Evolutionary conservation across 768 basidiomycete species (phyloP).

Genomic region (Kwoniella europaea): DNA sequence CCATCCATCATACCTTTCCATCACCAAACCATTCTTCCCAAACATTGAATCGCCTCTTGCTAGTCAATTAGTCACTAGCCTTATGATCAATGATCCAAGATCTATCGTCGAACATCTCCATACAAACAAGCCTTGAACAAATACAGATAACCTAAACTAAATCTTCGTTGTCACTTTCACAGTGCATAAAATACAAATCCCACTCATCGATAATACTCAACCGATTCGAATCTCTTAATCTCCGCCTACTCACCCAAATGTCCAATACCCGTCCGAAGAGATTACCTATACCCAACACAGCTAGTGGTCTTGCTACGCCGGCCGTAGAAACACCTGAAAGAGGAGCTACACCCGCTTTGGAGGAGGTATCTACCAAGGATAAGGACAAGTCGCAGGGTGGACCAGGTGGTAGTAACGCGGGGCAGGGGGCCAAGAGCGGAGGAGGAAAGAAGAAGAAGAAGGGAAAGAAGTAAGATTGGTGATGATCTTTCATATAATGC

Average conservation of each 20-base stretch:
- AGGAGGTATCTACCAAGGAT: background rate
- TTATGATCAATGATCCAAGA: too few species aligned
- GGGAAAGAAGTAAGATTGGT: slow-evolving; percentile 47
- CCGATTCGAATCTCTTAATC: slow-evolving; percentile 90
- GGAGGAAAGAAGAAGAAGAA: slow-evolving; percentile 59
- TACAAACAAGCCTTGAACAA: too few species aligned
- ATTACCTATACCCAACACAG: slow-evolving; percentile 11
- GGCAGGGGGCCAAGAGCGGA: slow-evolving; percentile 26
- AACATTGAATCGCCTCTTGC: too few species aligned
- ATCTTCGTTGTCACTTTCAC: background rate
- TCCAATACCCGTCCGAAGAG: slow-evolving; percentile 31
- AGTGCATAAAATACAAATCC: slow-evolving; percentile 98
- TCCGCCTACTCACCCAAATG: slow-evolving; percentile 64
- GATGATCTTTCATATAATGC: background rate
- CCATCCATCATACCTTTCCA: too few species aligned
- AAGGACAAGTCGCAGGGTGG: background rate
- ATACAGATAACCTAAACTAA: too few species aligned
- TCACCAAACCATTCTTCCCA: too few species aligned
- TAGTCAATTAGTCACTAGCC: too few species aligned
- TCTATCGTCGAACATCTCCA: too few species aligned
- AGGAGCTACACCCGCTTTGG: slow-evolving; percentile 34
- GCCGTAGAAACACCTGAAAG: slow-evolving; percentile 35
- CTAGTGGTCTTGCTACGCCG: slow-evolving; percentile 10
- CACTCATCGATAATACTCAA: slow-evolving; percentile 93
- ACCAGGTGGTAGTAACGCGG: slow-evolving; percentile 6